Evolutionary conservation across 2,329 filamentous ascomycete genomes (phyloP).

Genomic region (Fusarium sarcochroum): DNA sequence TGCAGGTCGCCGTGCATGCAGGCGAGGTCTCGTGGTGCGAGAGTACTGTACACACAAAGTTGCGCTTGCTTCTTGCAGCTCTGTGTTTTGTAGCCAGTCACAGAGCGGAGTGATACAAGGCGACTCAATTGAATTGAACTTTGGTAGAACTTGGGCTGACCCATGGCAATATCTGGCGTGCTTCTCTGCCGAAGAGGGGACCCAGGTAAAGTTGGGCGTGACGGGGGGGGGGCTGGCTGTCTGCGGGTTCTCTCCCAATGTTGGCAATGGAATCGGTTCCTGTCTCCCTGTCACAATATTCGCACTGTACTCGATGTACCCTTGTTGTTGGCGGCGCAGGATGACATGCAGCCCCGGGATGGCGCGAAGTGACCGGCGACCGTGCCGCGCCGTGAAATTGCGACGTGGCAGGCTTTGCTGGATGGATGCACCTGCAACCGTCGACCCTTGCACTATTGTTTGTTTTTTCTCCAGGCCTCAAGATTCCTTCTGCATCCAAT

Average conservation of each 20-base stretch:
- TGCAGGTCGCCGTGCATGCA: conserved; percentile 51
- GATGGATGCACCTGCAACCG: conserved; percentile 33
- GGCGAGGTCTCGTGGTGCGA: conserved; percentile 51
- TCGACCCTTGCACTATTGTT: conserved; percentile 28
- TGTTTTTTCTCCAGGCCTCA: conserved; percentile 4
- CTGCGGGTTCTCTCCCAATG: conserved; percentile 31
- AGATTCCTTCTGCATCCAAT: conserved; percentile 15
- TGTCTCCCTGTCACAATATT: conserved; percentile 4
- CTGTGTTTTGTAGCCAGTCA: background rate
- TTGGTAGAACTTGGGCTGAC: background rate
- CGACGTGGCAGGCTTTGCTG: conserved; percentile 49
- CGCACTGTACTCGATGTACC: conserved; percentile 41
- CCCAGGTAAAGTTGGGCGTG: conserved; percentile 12
- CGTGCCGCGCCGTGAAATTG: conserved; percentile 51
- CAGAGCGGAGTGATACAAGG: no score
- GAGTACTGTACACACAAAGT: conserved; percentile 21
- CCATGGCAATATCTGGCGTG: conserved; percentile 1
- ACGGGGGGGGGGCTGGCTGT: conserved; percentile 35
- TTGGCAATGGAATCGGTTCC: conserved; percentile 28
- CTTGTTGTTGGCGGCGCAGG: conserved; percentile 37
- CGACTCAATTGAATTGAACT: background rate
- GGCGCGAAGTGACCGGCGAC: conserved; percentile 47
- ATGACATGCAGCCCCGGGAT: conserved; percentile 52
- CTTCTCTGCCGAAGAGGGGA: conserved; percentile 7
- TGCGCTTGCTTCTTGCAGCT: conserved; percentile 20